Base-by-base conservation (phyloP, 805 yeast genomes). In the Blastobotrys attinorum region DNA sequence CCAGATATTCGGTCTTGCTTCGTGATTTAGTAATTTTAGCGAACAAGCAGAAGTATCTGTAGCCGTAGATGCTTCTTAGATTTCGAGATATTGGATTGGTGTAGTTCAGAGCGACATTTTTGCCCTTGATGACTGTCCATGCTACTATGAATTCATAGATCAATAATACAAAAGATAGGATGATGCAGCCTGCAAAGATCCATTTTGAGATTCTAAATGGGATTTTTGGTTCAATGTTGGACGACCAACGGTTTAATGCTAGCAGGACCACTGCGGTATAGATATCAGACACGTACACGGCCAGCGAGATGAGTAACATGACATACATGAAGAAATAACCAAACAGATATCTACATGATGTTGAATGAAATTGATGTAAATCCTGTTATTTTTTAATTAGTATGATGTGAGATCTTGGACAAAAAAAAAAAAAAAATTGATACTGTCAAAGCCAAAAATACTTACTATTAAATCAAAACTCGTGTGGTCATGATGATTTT, bases 161-260 rank as follows among this genome's bases (percentile, higher is more conserved):
- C 40, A 81, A 54, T 21, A 83, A 64, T 3, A 73, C 62, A 39
- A 84, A 67, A 7, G 90, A 81, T 43, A 83, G 73, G 10, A 87
- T 71, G 47, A 87, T 87, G 60, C 96, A 87, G 2, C 81, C 85
- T 16, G 83, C 76, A 57, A 82, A 83, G n/a, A 83, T 64, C 90
- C 90, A 83, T 56, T 66, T 76, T 46, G 69, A 73, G 45, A 72
- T 76, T 57, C 54, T 73, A 47, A 73, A 70, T 0, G 79, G 66
- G 3, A 76, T 59, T 48, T 59, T 66, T 3, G 81, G 79, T 43
- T 66, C 56, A 23, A 71, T 61, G 42, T 69, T 62, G 3, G 77
- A 69, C 3, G 80, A 71, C 90, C 90, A 82, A 37, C 75, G 68
- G 56, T 82, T 75, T 59, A 81, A 79, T 1, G 83, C 92, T 52